phyloP scores from a whole-genome alignment of 176 grass and related monocot species.

The Neostapfia colusana region DNA sequence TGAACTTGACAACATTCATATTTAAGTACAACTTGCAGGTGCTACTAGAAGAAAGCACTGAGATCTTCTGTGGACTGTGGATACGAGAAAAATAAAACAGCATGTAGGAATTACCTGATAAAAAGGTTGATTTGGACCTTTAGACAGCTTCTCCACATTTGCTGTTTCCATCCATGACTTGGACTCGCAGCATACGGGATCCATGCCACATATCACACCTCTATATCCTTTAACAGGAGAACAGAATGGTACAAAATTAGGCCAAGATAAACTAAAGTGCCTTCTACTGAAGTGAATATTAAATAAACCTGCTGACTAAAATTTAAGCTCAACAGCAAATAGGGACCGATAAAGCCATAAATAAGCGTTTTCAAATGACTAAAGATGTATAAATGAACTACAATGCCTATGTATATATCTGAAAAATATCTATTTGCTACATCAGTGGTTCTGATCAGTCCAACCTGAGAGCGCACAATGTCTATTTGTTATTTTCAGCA shows the following conservation, averaged over 20 bases:
- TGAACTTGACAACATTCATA: conserved; percentile 10
- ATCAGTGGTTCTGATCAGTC: background rate
- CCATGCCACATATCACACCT: conserved; percentile 99
- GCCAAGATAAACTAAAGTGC: conserved; percentile 1
- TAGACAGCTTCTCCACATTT: conserved; percentile 70
- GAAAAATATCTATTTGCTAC: background rate
- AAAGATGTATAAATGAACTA: background rate
- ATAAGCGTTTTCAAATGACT: background rate
- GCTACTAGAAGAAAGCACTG: conserved; percentile 4
- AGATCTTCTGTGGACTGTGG: conserved; percentile 12
- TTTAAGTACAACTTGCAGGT: conserved; percentile 5
- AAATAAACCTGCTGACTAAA: conserved; percentile 19
- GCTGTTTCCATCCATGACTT: conserved; percentile 95
- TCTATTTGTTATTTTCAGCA: background rate
- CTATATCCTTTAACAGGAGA: conserved; percentile 73
- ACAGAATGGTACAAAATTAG: conserved; percentile 23
- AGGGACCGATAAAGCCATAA: conserved; percentile 14
- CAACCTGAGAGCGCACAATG: background rate
- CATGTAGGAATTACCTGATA: conserved; percentile 70
- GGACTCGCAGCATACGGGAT: conserved; percentile 90
- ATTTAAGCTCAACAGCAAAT: conserved; percentile 16
- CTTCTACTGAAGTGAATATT: background rate
- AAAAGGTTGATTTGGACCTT: conserved; percentile 92
- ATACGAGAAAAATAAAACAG: conserved; percentile 5
- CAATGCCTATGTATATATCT: background rate